Evolutionary conservation across 495 filamentous ascomycete species (phyloP).

Genomic region (Trichoderma reesei): DNA sequence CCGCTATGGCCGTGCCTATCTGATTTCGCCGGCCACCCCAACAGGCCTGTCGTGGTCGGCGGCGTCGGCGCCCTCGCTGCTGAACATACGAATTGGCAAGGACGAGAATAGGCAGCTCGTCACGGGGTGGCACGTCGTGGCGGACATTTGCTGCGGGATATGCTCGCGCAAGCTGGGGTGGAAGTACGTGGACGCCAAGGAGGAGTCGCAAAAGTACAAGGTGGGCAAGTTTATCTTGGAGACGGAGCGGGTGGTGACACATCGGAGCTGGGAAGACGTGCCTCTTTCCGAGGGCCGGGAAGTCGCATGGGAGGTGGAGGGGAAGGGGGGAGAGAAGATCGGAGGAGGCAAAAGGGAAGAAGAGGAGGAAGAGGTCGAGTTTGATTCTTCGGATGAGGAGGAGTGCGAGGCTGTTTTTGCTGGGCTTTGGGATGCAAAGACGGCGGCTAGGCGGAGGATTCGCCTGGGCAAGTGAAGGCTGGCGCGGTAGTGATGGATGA

Average conservation of each 20-base stretch:
- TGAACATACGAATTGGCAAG: slow-evolving; percentile 38
- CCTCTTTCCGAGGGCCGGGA: slow-evolving; percentile 17
- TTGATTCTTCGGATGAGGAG: slow-evolving; percentile 87
- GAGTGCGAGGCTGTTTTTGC: slow-evolving; percentile 92
- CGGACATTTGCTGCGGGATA: slow-evolving; percentile 43
- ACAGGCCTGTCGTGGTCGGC: slow-evolving; percentile 21
- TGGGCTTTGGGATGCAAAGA: slow-evolving; percentile 69
- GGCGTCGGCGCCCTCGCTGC: slow-evolving; percentile 25
- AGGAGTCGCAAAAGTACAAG: slow-evolving; percentile 79
- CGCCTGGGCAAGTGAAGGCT: slow-evolving; percentile 32
- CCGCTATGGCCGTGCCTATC: slow-evolving; percentile 86
- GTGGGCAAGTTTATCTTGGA: slow-evolving; percentile 96
- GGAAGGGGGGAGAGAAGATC: slow-evolving; percentile 11
- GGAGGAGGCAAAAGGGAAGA: slow-evolving; percentile 12
- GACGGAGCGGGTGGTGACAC: slow-evolving; percentile 58
- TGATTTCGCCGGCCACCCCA: slow-evolving; percentile 53
- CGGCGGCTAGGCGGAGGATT: slow-evolving; percentile 55
- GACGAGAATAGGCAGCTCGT: slow-evolving; percentile 63
- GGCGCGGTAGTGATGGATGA: not conserved
- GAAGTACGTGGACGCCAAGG: slow-evolving; percentile 85
- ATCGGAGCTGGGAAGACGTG: slow-evolving; percentile 59
- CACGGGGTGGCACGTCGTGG: slow-evolving; percentile 63
- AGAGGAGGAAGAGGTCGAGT: slow-evolving; percentile 42
- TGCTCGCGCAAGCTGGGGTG: slow-evolving; percentile 68
- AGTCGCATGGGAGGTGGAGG: slow-evolving; percentile 10